A percentile compares a stretch with the other conserved stretches of the same genome.
Conservation (phyloP, 2,329 filamentous ascomycete genomes). For the Exophiala spinifera region DNA sequence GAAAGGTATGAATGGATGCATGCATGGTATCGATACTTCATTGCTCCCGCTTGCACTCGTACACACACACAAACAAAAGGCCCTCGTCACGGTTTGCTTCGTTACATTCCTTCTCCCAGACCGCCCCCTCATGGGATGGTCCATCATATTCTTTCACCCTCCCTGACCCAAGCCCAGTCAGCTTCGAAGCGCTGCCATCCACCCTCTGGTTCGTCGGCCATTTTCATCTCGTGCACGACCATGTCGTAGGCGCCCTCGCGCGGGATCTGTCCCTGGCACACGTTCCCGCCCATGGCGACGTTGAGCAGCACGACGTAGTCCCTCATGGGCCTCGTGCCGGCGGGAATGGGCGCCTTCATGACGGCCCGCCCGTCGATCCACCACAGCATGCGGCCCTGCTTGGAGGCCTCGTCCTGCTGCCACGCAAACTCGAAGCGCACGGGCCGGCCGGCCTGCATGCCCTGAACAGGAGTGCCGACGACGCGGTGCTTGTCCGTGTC, state of each 20-base stretch:
- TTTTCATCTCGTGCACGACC: slow-evolving; percentile 26
- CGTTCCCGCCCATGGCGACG: slow-evolving; percentile 30
- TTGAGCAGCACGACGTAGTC: slow-evolving; percentile 28
- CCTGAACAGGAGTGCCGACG: slow-evolving; percentile 19
- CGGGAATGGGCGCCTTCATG: slow-evolving; percentile 27
- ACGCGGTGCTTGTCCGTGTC: slow-evolving; percentile 29
- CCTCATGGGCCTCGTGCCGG: slow-evolving; percentile 22
- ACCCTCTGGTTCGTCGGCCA: slow-evolving; percentile 26
- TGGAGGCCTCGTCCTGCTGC: slow-evolving; percentile 16
- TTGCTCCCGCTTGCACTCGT: too few species aligned
- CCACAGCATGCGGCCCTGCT: slow-evolving; percentile 23
- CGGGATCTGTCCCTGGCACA: slow-evolving; percentile 27
- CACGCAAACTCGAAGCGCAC: slow-evolving; percentile 29
- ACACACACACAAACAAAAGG: too few species aligned
- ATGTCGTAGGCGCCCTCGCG: slow-evolving; percentile 26
- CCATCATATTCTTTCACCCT: slow-evolving; percentile 23
- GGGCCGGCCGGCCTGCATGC: slow-evolving; percentile 21
- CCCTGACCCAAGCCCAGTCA: slow-evolving; percentile 20
- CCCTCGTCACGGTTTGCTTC: too few species aligned
- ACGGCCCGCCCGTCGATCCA: slow-evolving; percentile 28
- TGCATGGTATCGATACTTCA: too few species aligned
- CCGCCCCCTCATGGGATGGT: too few species aligned
- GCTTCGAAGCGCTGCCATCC: slow-evolving; percentile 27
- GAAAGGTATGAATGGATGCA: too few species aligned
- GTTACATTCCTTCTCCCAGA: too few species aligned